Evolutionary conservation across 2,329 filamentous ascomycete species (phyloP), one percentile per base, ranked within the genome.

Genomic region (Tympanopsis confertula): DNA sequence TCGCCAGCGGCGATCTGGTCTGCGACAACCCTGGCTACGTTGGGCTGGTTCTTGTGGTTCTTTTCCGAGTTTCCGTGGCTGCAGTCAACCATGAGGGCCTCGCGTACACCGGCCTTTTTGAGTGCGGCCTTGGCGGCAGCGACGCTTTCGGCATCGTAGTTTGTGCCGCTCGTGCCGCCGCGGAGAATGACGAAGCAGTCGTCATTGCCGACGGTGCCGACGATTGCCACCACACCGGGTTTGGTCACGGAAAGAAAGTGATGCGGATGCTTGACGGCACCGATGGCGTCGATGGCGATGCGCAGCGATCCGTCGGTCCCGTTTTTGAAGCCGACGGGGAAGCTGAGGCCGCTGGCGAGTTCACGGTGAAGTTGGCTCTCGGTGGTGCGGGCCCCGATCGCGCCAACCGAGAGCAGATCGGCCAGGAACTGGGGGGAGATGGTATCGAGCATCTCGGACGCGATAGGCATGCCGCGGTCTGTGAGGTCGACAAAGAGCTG

Each of bases 301-400:
- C 80, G 74, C 35, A 96, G 67, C 5, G 81, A 82, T 37, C 91
- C 91, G 57, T 96, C 91, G 20, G 91, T 96, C 46, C 91, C 91
- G 62, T 98, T 98, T 75, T 98, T 98, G 82, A 96, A 98, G 37
- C 91, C 91, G 12, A 98, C 87, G 2, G 91, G 91, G 81, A 95
- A 96, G 49, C 84, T 93, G 24, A 96, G 70, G 54, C 91, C 91
- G 38, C 84, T 91, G 17, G 91, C 89, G 44, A 98, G 68, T 63
- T 98, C 91, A 39, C 91, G 81, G 62, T 96, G 91, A 44, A 96
- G 72, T 66, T 98, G 91, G 38, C 82, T 88, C 66, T 96, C 91
- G 2, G 91, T 96, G 15, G 91, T 98, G 44, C 91, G 76, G n/a
- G 91, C 91, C 40, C 91, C 91, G 48, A 98, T 80, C 19, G 91